These are phyloP conservation scores for Rhodotorula sp. DNA, from an alignment of 1,284 basidiomycete genomes.

Conservation along the genomic window DNA sequence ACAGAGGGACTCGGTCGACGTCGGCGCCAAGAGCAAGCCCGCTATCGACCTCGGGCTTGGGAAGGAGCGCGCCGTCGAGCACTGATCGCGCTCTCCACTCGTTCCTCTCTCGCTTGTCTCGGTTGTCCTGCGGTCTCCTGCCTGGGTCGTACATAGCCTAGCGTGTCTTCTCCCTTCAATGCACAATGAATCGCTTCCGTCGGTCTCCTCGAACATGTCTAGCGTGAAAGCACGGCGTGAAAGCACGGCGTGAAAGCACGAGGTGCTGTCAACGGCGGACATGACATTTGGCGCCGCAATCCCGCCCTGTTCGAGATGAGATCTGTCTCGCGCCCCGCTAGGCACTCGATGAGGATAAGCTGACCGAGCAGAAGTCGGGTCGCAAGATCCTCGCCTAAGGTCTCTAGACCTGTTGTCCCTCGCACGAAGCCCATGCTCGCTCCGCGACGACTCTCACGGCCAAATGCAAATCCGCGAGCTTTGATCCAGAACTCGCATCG, in stretches of 20 bases:
- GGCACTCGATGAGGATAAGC: slow-evolving; percentile 1
- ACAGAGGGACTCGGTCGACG: slow-evolving; percentile 14
- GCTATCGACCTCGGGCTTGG: not conserved
- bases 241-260: no score
- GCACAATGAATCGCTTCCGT: no score
- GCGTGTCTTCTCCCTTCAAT: no score
- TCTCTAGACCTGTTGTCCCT: not conserved
- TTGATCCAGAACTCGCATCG: no score
- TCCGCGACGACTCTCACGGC: no score
- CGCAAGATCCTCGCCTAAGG: slow-evolving; percentile 22
- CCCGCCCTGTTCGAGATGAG: slow-evolving; percentile 68
- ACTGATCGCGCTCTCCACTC: slow-evolving; percentile 27
- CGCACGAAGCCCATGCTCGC: not conserved
- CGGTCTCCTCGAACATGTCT: no score
- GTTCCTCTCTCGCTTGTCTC: not conserved
- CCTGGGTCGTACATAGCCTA: not conserved
- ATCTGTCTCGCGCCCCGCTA: slow-evolving; percentile 54
- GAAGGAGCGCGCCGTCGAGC: slow-evolving; percentile 15
- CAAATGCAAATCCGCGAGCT: no score
- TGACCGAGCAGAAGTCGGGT: slow-evolving; percentile 18
- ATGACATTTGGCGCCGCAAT: slow-evolving; percentile 50
- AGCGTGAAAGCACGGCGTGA: no score
- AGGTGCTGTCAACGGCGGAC: no score
- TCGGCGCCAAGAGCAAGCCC: no score
- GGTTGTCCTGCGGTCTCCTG: not conserved